Conservation (phyloP, 495 filamentous ascomycete species). For the Aspergillus conjunctus region DNA sequence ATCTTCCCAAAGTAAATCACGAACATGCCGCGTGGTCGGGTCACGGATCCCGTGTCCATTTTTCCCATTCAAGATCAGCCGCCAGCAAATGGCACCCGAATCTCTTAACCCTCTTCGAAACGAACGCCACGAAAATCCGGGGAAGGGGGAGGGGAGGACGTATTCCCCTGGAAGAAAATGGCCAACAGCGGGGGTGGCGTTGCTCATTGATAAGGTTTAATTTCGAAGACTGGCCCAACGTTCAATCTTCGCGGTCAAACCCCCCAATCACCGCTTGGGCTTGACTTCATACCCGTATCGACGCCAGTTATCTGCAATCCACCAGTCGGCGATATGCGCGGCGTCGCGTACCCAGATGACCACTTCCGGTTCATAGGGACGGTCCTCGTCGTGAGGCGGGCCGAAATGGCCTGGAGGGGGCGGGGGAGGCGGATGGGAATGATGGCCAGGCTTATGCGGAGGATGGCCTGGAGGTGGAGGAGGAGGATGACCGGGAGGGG, state of each 20-base stretch:
- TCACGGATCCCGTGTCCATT: neutral
- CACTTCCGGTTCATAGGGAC: conserved; percentile 37
- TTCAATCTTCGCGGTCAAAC: neutral
- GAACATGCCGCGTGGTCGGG: neutral
- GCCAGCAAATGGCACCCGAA: too few species aligned
- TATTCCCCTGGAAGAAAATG: too few species aligned
- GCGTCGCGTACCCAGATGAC: conserved; percentile 49
- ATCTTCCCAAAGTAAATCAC: neutral
- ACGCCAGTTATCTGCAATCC: conserved; percentile 45
- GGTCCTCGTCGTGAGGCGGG: neutral
- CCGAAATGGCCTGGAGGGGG: conserved; percentile 2
- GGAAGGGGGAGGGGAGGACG: too few species aligned
- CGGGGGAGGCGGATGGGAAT: conserved; percentile 7
- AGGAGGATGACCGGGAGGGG: neutral
- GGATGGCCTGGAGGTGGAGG: neutral
- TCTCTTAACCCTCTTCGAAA: too few species aligned
- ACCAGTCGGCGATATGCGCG: conserved; percentile 47
- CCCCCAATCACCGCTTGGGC: neutral
- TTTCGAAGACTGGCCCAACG: too few species aligned
- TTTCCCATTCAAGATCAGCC: too few species aligned
- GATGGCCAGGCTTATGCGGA: conserved; percentile 1
- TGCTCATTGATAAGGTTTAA: neutral
- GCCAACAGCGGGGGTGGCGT: neutral
- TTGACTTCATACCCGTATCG: conserved; percentile 26
- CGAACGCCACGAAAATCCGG: too few species aligned